Base-by-base conservation (phyloP, 2,329 filamentous ascomycete species). In the Botrytis deweyae region DNA sequence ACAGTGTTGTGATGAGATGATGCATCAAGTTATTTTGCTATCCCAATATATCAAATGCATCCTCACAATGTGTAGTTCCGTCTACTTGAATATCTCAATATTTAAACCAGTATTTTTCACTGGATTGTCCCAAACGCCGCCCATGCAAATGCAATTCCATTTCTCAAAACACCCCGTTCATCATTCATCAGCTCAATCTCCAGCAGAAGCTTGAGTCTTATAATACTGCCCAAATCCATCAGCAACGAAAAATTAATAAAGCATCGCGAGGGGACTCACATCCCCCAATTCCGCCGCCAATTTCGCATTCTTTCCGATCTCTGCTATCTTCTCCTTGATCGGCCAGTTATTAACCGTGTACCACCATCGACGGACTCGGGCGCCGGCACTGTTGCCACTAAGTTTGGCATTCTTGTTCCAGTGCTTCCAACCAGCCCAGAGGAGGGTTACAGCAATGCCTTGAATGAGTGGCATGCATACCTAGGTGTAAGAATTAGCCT, bases 291-390 rank as follows among this genome's bases (percentile, higher is more conserved):
- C 81, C 63, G 79, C 79, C 59, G 83, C 82, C 63, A 84, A 72
- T 72, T 81, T 80, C n/a, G 73, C 70, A 74, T 80, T 76, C 38
- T 72, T 76, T 58, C 74, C 74, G 64, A 78, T 70, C n/a, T 74
- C 71, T 62, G 69, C 77, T 44, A 78, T 63, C 25, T 44, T 72
- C 44, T 78, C 78, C 20, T 92, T 91, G 7, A 95, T 83, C 67
- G 87, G 86, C 96, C 96, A 98, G 80, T 97, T 94, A 81, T 98
- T 98, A 29, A 97, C 93, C 36, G 88, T 89, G 85, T 94, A 98
- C 95, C 96, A 99, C 96, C 95, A 98, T 77, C 94, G 87, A 78
- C 96, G 87, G 67, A 96, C 84, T 77, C 88, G 89, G 10, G 93
- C 93, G 36, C 96, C 96, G 25, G 93, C 84, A 40, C 90, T 91